Evolutionary conservation across 352 stramenopile genomes (phyloP).

Genomic region (Phytophthora agathidicida): DNA sequence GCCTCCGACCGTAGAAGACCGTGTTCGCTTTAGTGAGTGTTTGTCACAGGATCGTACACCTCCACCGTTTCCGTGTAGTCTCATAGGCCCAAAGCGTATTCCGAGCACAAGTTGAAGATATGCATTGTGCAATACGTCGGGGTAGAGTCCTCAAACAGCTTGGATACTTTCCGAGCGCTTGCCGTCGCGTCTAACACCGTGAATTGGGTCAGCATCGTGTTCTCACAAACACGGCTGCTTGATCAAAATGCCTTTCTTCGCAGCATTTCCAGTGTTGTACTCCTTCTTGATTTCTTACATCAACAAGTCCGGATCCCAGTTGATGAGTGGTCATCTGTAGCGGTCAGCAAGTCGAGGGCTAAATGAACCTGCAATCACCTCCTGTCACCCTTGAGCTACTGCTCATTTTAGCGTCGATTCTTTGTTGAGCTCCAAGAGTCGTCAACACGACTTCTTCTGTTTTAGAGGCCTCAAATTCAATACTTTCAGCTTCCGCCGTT

Average conservation of each 20-base stretch:
- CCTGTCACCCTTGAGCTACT: constrained; percentile 1
- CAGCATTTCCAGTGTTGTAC: constrained; percentile 8
- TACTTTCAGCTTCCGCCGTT: background rate
- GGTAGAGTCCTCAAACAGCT: constrained; percentile 1
- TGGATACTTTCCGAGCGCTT: background rate
- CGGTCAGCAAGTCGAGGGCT: constrained; percentile 5
- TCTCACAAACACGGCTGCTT: too few relatives aligned
- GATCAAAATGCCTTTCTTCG: constrained; percentile 12
- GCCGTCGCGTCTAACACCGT: background rate
- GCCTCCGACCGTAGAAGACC: background rate
- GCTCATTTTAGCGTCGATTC: background rate
- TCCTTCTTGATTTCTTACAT: constrained; percentile 12
- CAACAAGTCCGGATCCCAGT: background rate
- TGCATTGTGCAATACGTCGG: constrained; percentile 5
- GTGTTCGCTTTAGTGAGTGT: background rate
- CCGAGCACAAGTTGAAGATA: background rate
- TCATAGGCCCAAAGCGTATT: background rate
- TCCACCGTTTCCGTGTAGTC: constrained; percentile 1
- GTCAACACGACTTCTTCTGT: background rate
- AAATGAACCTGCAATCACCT: constrained; percentile 1
- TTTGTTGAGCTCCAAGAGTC: background rate
- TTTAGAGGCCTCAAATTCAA: background rate
- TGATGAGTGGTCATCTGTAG: constrained; percentile 2
- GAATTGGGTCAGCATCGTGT: constrained; percentile 1
- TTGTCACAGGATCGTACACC: background rate